Conservation (phyloP, 129 eudicot species). For the Centella asiatica region DNA sequence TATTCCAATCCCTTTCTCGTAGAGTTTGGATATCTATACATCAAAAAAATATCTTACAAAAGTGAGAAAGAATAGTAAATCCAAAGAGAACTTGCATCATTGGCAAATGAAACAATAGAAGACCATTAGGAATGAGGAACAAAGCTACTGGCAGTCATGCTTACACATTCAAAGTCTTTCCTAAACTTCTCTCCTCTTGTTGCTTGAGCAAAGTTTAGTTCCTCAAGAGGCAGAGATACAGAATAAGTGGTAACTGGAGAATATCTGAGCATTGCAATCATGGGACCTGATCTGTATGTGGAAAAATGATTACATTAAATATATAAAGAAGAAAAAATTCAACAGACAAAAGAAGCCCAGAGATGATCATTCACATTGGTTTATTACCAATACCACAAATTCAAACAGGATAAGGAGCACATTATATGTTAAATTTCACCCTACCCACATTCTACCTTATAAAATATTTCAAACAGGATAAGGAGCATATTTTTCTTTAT, state of each 20-base stretch:
- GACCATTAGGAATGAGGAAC: background rate
- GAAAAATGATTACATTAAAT: slow-evolving; percentile 2
- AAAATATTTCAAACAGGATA: too few species aligned
- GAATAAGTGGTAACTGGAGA: slow-evolving; percentile 59
- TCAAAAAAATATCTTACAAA: background rate
- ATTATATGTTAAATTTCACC: too few species aligned
- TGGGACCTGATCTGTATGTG: slow-evolving; percentile 66
- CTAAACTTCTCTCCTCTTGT: slow-evolving; percentile 42
- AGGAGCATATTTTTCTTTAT: too few species aligned
- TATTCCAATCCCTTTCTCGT: slow-evolving; percentile 41
- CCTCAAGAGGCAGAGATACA: slow-evolving; percentile 65
- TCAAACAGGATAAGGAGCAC: too few species aligned
- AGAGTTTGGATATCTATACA: slow-evolving; percentile 32
- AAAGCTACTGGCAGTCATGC: slow-evolving; percentile 11
- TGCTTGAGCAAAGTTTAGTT: slow-evolving; percentile 34
- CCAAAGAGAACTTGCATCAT: background rate
- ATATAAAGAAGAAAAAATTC: background rate
- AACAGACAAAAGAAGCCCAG: too few species aligned
- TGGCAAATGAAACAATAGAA: background rate
- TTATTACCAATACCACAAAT: too few species aligned
- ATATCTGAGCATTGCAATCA: slow-evolving; percentile 92
- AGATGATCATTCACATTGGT: too few species aligned
- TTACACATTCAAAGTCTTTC: slow-evolving; percentile 58
- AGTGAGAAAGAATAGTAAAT: background rate
- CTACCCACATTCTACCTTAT: too few species aligned